These are phyloP conservation scores for Camelina neglecta DNA, from an alignment of 345 rosid genomes.

Conservation along the genomic window DNA sequence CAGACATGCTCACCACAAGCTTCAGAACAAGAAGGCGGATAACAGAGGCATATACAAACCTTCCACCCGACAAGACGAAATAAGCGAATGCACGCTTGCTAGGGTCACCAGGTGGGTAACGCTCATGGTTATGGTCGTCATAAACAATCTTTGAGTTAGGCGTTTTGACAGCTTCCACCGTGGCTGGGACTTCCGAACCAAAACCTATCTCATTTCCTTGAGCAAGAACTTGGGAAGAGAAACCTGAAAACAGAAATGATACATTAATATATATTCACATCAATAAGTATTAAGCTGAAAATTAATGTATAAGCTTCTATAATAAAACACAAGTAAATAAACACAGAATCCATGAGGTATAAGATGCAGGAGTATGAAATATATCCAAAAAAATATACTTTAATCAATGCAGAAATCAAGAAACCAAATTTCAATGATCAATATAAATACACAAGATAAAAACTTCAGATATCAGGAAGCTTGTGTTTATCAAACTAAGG, in stretches of 20 bases:
- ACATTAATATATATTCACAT: slow-evolving; percentile 9
- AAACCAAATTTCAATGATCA: neutral
- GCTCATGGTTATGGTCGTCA: slow-evolving; percentile 83
- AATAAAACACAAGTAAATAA: neutral
- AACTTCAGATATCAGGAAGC: neutral
- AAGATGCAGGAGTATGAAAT: neutral
- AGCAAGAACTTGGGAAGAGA: slow-evolving; percentile 58
- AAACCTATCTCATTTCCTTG: slow-evolving; percentile 53
- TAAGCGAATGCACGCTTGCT: slow-evolving; percentile 98
- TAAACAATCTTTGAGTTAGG: slow-evolving; percentile 84
- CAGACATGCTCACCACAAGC: slow-evolving; percentile 91
- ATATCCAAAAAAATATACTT: neutral
- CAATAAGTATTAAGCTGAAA: neutral
- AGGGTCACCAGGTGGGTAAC: slow-evolving; percentile 92
- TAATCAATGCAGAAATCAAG: neutral
- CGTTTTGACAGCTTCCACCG: slow-evolving; percentile 76
- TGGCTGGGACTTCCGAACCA: slow-evolving; percentile 54
- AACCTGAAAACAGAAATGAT: slow-evolving; percentile 51
- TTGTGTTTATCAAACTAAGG: neutral
- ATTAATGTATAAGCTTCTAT: neutral
- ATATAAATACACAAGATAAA: neutral
- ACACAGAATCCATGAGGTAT: neutral
- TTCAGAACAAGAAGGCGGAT: slow-evolving; percentile 83
- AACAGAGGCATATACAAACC: slow-evolving; percentile 85
- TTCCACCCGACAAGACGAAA: slow-evolving; percentile 87